A percentile compares a stretch with the other conserved stretches of the same genome.
These are phyloP conservation scores for Herpotrichia juniperi DNA, from an alignment of 2,329 filamentous ascomycete genomes.

Conservation along the genomic window DNA sequence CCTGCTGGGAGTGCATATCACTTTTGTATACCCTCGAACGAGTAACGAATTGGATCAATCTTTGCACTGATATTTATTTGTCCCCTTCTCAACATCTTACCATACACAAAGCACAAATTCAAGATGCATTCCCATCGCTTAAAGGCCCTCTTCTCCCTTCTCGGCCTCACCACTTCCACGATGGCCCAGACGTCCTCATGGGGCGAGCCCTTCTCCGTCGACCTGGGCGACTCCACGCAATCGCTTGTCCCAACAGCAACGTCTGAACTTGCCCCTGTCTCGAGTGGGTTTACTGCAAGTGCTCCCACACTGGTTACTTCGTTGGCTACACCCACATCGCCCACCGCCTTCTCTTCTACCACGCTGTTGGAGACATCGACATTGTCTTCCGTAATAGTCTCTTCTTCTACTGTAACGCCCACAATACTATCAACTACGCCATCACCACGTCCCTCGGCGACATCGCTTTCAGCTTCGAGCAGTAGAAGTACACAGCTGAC, in stretches of 20 bases:
- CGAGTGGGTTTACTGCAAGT: background rate
- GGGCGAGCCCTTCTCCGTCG: slow-evolving; percentile 14
- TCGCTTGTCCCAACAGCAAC: background rate
- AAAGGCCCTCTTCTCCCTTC: slow-evolving; percentile 13
- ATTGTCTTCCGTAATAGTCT: background rate
- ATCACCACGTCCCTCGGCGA: background rate
- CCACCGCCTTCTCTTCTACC: background rate
- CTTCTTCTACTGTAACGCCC: background rate
- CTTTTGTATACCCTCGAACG: too few relatives aligned
- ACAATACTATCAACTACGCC: background rate
- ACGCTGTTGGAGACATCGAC: background rate
- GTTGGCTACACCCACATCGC: background rate
- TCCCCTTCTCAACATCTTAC: too few relatives aligned
- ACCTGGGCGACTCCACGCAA: slow-evolving; percentile 5
- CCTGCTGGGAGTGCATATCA: too few relatives aligned
- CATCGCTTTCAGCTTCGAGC: background rate
- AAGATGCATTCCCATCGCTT: slow-evolving; percentile 9
- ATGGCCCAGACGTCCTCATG: slow-evolving; percentile 8
- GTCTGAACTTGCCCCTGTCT: background rate
- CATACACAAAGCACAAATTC: too few relatives aligned
- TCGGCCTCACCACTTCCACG: slow-evolving; percentile 9
- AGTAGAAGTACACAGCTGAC: background rate
- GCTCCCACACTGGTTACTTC: too few relatives aligned
- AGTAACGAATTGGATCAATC: too few relatives aligned
- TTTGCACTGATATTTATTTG: too few relatives aligned